A percentile compares a stretch with the other conserved stretches of the same genome.
Evolutionary conservation across 352 stramenopile species (phyloP).

Genomic region (Thalassiosira oceanica): DNA sequence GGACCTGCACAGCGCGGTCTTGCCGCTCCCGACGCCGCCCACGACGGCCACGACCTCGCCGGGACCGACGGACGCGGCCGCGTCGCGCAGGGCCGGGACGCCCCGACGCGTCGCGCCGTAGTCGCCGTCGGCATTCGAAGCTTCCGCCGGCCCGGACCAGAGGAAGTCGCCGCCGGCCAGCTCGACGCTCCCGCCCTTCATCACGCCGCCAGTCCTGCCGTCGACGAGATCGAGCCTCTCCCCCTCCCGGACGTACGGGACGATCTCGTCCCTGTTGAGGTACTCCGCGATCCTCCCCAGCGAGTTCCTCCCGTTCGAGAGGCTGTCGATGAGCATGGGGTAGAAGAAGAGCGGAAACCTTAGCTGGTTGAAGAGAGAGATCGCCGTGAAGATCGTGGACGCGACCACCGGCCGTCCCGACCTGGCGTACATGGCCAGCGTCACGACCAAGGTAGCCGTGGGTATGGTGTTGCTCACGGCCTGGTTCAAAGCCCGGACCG

Average conservation of each 20-base stretch:
- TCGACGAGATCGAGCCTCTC: constrained; percentile 16
- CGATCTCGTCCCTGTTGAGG: constrained; percentile 58
- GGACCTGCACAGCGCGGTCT: constrained; percentile 64
- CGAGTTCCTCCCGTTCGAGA: constrained; percentile 70
- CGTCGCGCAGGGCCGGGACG: constrained; percentile 50
- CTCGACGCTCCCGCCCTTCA: constrained; percentile 58
- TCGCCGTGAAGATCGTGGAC: constrained; percentile 75
- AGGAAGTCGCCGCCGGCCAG: constrained; percentile 74
- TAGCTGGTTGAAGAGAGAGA: constrained; percentile 79
- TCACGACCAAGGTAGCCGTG: constrained; percentile 69
- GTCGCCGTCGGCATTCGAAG: constrained; percentile 13
- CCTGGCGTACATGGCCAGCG: constrained; percentile 59
- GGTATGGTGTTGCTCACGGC: constrained; percentile 68
- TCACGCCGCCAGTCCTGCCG: too few relatives aligned
- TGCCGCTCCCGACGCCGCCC: constrained; percentile 72
- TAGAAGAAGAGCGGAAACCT: constrained; percentile 81
- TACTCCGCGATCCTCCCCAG: constrained; percentile 66
- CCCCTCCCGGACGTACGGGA: constrained; percentile 54
- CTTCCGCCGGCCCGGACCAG: constrained; percentile 35
- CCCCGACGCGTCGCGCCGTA: neutral
- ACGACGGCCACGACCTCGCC: constrained; percentile 80
- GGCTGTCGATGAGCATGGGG: constrained; percentile 76
- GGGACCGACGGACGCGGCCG: constrained; percentile 54
- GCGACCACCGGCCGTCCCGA: constrained; percentile 63
- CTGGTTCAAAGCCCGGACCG: constrained; percentile 62